These are phyloP conservation scores for Fusarium sp. DNA, from an alignment of 2,329 filamentous ascomycete genomes.

Conservation along the genomic window DNA sequence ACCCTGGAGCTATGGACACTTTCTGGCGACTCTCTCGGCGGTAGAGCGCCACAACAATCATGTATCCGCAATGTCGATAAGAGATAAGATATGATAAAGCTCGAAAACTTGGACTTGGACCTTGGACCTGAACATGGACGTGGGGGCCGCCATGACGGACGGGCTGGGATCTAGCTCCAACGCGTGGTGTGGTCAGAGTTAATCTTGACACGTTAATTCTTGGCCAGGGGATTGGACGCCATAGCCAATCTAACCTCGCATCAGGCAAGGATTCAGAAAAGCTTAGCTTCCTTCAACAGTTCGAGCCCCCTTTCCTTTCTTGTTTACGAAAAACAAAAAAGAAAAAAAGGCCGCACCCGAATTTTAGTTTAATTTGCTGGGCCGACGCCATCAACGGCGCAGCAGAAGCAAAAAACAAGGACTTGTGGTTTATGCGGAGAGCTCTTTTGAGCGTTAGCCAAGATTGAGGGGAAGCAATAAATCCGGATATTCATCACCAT, in stretches of 20 bases:
- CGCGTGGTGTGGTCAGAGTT: conserved; percentile 5
- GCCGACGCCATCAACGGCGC: conserved; percentile 5
- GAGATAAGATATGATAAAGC: conserved; percentile 3
- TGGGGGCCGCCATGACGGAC: conserved; percentile 14
- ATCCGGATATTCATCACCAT: neutral
- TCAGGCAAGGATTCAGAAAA: conserved; percentile 7
- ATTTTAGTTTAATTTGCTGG: neutral
- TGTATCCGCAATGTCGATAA: neutral
- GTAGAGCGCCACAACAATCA: neutral
- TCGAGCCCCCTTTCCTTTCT: conserved; percentile 1
- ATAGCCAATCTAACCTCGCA: conserved; percentile 6
- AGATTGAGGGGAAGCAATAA: neutral
- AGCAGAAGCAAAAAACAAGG: neutral
- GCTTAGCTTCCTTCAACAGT: conserved; percentile 19
- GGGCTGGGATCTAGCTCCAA: conserved; percentile 6
- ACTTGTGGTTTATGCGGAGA: conserved; percentile 2
- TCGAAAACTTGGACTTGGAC: conserved; percentile 1
- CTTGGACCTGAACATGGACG: neutral
- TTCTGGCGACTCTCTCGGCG: neutral
- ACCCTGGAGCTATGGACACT: neutral
- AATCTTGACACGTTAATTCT: conserved; percentile 29
- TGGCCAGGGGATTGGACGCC: conserved; percentile 6
- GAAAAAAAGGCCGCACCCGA: conserved; percentile 1
- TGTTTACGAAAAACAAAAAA: neutral
- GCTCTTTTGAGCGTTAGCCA: neutral